Base-by-base conservation (phyloP, 805 yeast genomes). In the Candida quercuum region DNA sequence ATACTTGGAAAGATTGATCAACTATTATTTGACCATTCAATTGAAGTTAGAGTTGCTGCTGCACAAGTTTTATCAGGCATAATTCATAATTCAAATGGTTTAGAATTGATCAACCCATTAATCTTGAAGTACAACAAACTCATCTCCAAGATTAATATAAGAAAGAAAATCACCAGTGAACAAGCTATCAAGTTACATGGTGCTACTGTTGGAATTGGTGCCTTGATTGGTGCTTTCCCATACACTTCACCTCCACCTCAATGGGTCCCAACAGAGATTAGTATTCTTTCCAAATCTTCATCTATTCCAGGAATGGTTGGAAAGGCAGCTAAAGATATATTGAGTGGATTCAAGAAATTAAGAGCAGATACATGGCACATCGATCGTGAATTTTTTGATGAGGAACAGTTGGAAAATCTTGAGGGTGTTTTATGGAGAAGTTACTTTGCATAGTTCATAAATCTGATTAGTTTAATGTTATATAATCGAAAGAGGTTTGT, bases 321-420 rank as follows among this genome's bases (percentile, higher is more conserved):
- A 1, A 75, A 81, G 38, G 74, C 95, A 1, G 94, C 96, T 6
- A 91, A 91, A 59, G 80, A 78, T 23, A 72, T 76, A 2, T 68
- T 91, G 35, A 81, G 95, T 45, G 81, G 78, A 45, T 93, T 93
- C 64, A 91, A 89, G 58, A 88, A 88, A 64, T 78, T 86, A 6
- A 74, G 98, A 47, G 94, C 89, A 41, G 99, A 91, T 52, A 87
- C 97, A 0, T 91, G 99, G 99, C 95, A 86, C 52, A 75, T 87
- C 41, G 99, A 91, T 56, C 73, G 83, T 42, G 69, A 69, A 47
- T 76, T 73, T 12, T 93, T 91, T 57, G 76, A 79, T 8, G 76
- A 72, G 34, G 86, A 81, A 5, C 94, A 91, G 59, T 66, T 88
- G 35, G 93, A 87, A 54, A 96, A 87, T 56, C 64, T 91, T 32